Evolutionary conservation across 805 yeast species (phyloP).

Genomic region (Dipodascus geniculatus): DNA sequence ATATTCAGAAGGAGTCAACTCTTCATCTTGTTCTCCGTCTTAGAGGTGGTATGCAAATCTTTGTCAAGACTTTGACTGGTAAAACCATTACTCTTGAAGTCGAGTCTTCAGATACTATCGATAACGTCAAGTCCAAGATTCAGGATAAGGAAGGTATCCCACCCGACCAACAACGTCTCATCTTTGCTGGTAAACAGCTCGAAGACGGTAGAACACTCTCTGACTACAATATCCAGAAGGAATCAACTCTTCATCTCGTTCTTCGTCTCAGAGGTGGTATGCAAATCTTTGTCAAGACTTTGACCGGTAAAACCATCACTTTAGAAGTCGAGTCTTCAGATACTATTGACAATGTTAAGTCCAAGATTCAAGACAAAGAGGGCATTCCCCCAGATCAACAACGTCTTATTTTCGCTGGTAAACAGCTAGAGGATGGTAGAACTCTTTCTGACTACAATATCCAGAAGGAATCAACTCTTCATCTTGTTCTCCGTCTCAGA

Average conservation of each 20-base stretch:
- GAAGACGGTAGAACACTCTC: slow-evolving; percentile 93
- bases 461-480: slow-evolving; percentile 84
- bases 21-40: slow-evolving; percentile 74
- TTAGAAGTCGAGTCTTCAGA: slow-evolving; percentile 86
- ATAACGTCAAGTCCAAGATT: slow-evolving; percentile 88
- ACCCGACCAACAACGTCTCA: slow-evolving; percentile 91
- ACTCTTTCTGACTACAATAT: slow-evolving; percentile 89
- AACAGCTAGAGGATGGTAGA: slow-evolving; percentile 92
- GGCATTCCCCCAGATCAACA: slow-evolving; percentile 97
- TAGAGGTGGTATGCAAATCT: slow-evolving; percentile 91
- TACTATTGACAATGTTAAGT: slow-evolving; percentile 88
- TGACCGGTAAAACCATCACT: slow-evolving; percentile 85
- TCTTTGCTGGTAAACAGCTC: slow-evolving; percentile 92
- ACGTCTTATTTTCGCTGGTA: slow-evolving; percentile 90
- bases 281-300: slow-evolving; percentile 72
- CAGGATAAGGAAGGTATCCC: slow-evolving; percentile 97
- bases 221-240: slow-evolving; percentile 93
- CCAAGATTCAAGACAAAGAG: slow-evolving; percentile 92
- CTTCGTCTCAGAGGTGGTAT: slow-evolving; percentile 82
- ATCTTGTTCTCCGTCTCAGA: slow-evolving; percentile 75
- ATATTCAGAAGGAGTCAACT: slow-evolving; percentile 90
- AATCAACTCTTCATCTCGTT: slow-evolving; percentile 76
- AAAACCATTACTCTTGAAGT: slow-evolving; percentile 83
- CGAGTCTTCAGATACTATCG: slow-evolving; percentile 91
- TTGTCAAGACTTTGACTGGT: slow-evolving; percentile 83